Percentiles rank a stretch among this genome's conserved stretches.
Conservation (phyloP, 1,284 basidiomycete genomes). For the Cryptococcus wingfieldii region DNA sequence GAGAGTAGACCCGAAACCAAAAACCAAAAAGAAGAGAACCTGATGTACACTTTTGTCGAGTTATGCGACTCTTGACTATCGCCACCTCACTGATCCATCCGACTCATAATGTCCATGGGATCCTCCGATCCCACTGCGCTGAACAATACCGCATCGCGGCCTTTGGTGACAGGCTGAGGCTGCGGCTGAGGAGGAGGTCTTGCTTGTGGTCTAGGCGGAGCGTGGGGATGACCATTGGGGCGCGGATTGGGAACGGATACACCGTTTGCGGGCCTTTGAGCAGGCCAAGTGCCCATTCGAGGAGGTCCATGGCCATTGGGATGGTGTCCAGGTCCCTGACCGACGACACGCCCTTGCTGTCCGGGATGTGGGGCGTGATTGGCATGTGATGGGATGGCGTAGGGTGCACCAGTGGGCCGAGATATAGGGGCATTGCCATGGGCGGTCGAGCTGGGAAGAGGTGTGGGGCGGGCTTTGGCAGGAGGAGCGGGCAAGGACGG, state of each 20-base stretch:
- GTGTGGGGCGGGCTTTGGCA: neutral
- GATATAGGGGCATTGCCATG: neutral
- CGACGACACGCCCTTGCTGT: constrained; percentile 16
- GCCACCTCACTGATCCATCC: constrained; percentile 13
- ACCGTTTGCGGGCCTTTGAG: neutral
- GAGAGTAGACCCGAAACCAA: neutral
- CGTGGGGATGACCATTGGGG: neutral
- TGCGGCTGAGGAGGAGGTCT: constrained; percentile 5
- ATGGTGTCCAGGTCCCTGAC: neutral
- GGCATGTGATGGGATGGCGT: constrained; percentile 26
- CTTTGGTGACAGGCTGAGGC: constrained; percentile 28
- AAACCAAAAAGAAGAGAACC: neutral
- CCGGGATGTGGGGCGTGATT: neutral
- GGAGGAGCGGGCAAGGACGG: constrained; percentile 24
- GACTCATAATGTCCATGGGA: constrained; percentile 16
- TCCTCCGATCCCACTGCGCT: constrained; percentile 17
- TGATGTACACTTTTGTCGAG: neutral
- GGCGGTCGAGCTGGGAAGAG: constrained; percentile 1
- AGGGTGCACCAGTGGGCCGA: constrained; percentile 20
- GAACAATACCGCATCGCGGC: constrained; percentile 42
- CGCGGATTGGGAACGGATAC: neutral
- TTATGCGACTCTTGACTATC: neutral
- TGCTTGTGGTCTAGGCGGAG: neutral
- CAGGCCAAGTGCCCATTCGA: constrained; percentile 26
- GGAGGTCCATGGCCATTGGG: constrained; percentile 12